phyloP scores from a whole-genome alignment of 129 eudicot genomes.

The Chrysanthemum makinoi region DNA sequence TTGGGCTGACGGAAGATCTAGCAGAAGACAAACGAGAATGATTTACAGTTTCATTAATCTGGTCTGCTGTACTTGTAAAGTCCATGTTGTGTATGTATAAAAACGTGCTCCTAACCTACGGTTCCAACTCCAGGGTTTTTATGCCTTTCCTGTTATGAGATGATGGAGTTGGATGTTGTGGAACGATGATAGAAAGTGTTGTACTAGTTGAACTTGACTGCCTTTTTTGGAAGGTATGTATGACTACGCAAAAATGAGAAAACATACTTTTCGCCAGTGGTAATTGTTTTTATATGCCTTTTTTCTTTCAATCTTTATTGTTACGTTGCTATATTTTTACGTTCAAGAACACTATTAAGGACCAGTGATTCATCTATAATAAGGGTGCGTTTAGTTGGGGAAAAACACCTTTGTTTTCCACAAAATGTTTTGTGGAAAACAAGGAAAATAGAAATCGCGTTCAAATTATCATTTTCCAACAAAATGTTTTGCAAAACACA shows the following conservation, averaged over 20 bases:
- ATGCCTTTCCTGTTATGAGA: slow-evolving; percentile 6
- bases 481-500: no score
- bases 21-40: slow-evolving; percentile 77
- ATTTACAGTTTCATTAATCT: not conserved
- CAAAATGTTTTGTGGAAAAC: no score
- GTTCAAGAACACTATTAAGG: no score
- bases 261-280: not conserved
- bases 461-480: no score
- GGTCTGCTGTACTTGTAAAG: slow-evolving; percentile 19
- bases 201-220: slow-evolving; percentile 11
- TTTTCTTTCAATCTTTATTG: no score
- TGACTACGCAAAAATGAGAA: slow-evolving; percentile 23
- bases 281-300: not conserved
- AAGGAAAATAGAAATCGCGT: no score
- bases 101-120: slow-evolving; percentile 27
- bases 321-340: no score
- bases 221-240: slow-evolving; percentile 17
- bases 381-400: no score
- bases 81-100: slow-evolving; percentile 37
- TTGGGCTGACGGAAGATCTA: slow-evolving; percentile 47
- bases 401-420: no score
- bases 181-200: slow-evolving; percentile 24
- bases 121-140: not conserved
- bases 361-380: no score
- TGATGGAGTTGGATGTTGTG: slow-evolving; percentile 11